Evolutionary conservation across 768 basidiomycete genomes (phyloP), one percentile per base, ranked within the genome.

Genomic region (Brasilioporus rufonigricans): DNA sequence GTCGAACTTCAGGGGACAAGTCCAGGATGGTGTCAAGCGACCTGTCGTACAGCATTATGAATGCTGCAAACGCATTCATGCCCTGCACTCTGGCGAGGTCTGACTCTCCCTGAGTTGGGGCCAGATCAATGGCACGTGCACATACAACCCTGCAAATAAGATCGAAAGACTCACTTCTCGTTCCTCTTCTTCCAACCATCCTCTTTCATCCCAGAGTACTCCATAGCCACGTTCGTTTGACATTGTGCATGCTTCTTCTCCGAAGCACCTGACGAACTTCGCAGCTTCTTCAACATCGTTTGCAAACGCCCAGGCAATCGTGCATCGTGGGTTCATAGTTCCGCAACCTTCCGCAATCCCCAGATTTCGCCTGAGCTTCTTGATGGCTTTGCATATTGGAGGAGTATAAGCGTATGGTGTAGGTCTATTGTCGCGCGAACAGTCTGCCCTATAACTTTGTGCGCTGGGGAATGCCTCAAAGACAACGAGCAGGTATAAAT

Each of bases 31-130:
- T 75, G 16, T 84, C 77, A 7, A 87, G 61, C 5, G 76, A 71
- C 8, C 75, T 73, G 53, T 82, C 78, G 49, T 76, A 81, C 2
- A 90, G 70, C 53, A 91, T 77, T 4, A 85, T 69, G n/a, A 80
- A 77, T 7, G 89, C 83, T 1, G 83, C 82, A 64, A 89, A 88
- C 7, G 74, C 70, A 54, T 91, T 91, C 81, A 91, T 84, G 16
- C 86, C 85, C 6, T 75, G 71, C 10, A 82, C 73, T 1, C 68
- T 64, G 0, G 81, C 78, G 45, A 92, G 71, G 59, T 82, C 77
- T 26, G 73, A 72, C 58, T 91, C 89, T 33, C 83, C 82, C 87
- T 89, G 64, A 23, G 33, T 48, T 50, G 21, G 10, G 10, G n/a
- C 29, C 50, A 52, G 36, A 51, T 60, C 49, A 59, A 44, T 44